These are phyloP conservation scores for Lecanicillium sp. DNA, from an alignment of 2,329 filamentous ascomycete genomes.

Conservation along the genomic window DNA sequence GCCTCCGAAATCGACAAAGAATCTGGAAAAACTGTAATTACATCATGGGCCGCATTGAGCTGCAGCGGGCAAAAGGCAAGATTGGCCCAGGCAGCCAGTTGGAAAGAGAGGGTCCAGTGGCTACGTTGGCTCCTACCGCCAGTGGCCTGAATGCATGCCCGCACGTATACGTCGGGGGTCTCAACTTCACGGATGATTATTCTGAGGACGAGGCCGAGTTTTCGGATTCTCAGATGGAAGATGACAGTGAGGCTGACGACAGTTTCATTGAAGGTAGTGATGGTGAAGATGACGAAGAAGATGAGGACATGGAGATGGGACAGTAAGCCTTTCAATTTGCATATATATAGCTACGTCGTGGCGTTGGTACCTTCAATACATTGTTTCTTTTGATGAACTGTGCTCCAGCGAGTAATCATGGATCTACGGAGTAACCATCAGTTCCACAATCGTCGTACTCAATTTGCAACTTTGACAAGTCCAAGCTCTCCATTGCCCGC, in stretches of 20 bases:
- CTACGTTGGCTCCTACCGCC: too few relatives aligned
- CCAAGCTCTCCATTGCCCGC: constrained; percentile 15
- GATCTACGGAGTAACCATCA: background rate
- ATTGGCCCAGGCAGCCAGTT: background rate
- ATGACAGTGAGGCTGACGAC: too few relatives aligned
- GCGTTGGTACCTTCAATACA: background rate
- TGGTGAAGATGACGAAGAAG: background rate
- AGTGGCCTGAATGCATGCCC: too few relatives aligned
- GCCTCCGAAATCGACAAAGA: constrained; percentile 10
- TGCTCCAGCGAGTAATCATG: background rate
- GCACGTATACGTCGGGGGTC: background rate
- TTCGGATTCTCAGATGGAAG: background rate
- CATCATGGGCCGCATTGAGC: constrained; percentile 6
- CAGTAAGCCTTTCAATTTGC: too few relatives aligned
- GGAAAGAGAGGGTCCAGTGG: too few relatives aligned
- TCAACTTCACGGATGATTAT: constrained; percentile 4
- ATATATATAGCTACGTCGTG: too few relatives aligned
- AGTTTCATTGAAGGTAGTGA: too few relatives aligned
- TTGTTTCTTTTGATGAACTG: background rate
- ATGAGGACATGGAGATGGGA: constrained; percentile 1
- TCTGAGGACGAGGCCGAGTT: constrained; percentile 7
- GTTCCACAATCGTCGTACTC: constrained; percentile 2
- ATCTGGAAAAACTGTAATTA: constrained; percentile 10
- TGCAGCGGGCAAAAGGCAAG: constrained; percentile 3
- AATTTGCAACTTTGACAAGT: constrained; percentile 1